Percentiles rank a stretch among this genome's conserved stretches.
These are phyloP conservation scores for Colletotrichum graminicola DNA, from an alignment of 2,329 filamentous ascomycete genomes.

Conservation along the genomic window DNA sequence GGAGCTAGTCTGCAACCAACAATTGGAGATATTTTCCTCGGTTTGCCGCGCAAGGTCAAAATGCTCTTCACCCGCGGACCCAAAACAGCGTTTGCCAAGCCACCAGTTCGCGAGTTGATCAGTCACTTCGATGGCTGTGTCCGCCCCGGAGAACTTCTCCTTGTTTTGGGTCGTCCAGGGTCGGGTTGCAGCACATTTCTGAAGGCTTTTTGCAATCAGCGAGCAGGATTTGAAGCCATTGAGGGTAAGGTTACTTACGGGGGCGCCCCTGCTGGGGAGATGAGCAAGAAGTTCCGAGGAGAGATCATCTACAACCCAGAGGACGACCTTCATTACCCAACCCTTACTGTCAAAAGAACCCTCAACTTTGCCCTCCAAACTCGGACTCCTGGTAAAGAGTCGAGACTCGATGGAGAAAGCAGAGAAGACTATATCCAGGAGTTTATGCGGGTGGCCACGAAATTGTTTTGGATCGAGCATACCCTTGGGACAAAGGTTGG, in stretches of 20 bases:
- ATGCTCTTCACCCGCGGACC: slow-evolving; percentile 46
- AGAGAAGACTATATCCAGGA: slow-evolving; percentile 66
- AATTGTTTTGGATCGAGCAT: slow-evolving; percentile 78
- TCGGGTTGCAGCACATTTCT: slow-evolving; percentile 69
- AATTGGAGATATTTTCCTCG: slow-evolving; percentile 53
- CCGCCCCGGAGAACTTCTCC: slow-evolving; percentile 67
- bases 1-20: slow-evolving; percentile 68
- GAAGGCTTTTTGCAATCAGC: slow-evolving; percentile 77
- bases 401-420: slow-evolving; percentile 68
- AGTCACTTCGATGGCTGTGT: slow-evolving; percentile 68
- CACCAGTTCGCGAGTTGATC: slow-evolving; percentile 53
- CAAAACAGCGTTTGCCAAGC: slow-evolving; percentile 53
- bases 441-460: slow-evolving; percentile 72
- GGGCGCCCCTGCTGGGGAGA: slow-evolving; percentile 57
- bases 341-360: slow-evolving; percentile 75
- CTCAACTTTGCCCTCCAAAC: slow-evolving; percentile 76
- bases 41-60: slow-evolving; percentile 46
- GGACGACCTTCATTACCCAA: slow-evolving; percentile 76
- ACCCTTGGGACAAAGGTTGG: slow-evolving; percentile 76
- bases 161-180: slow-evolving; percentile 69
- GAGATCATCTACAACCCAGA: slow-evolving; percentile 79
- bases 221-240: slow-evolving; percentile 72
- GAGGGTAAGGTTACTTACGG: slow-evolving; percentile 76
- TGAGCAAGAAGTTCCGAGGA: slow-evolving; percentile 67
- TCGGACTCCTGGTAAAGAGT: slow-evolving; percentile 65